Evolutionary conservation across 768 basidiomycete genomes (phyloP), one percentile per base, ranked within the genome.

Genomic region (Podaxis rugospora): DNA sequence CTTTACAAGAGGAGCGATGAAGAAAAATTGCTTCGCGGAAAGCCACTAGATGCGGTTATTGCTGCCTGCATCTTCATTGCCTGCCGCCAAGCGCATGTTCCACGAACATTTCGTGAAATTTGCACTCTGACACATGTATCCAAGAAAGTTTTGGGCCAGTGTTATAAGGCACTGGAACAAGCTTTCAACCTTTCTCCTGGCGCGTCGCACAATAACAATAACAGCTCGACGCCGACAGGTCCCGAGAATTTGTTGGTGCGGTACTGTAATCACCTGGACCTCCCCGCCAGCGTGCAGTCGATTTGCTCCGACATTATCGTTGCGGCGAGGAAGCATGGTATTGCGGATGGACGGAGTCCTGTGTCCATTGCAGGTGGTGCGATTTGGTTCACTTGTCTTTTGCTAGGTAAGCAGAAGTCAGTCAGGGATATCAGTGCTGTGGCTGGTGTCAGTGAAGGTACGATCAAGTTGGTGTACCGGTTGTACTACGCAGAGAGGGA

Each of bases 61-160:
- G 96, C 96, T 28, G 95, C 96, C 1, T 98, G 96, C 75, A 95
- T 98, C 70, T 97, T 98, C 73, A 95, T 98, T 67, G 96, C 95
- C 0, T 97, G 95, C 72, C 83, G 96, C 39, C 92, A 95, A 73
- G 95, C 92, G 6, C 90, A 95, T 66, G 94, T 96, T n/a, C 92
- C 93, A 0, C 83, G 96, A 62, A 96, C 95, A 57, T 98, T 98
- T 78, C 87, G 91, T 68, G 97, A 97, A 78, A 95, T 97, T 51
- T 95, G 92, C 76, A 90, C 92, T 71, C 78, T 95, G 65, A 94
- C 94, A 6, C 88, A 91, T 67, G 96, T 98, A 62, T 89, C 92
- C 69, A 98, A 98, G 79, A 97, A 98, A 79, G 83, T 88, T 37
- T 83, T 96, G 28, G 93, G 92, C n/a, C 92, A 95, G 74, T 96